phyloP scores from a whole-genome alignment of 169 alveolate species.

The Cystoisospora suis region DNA sequence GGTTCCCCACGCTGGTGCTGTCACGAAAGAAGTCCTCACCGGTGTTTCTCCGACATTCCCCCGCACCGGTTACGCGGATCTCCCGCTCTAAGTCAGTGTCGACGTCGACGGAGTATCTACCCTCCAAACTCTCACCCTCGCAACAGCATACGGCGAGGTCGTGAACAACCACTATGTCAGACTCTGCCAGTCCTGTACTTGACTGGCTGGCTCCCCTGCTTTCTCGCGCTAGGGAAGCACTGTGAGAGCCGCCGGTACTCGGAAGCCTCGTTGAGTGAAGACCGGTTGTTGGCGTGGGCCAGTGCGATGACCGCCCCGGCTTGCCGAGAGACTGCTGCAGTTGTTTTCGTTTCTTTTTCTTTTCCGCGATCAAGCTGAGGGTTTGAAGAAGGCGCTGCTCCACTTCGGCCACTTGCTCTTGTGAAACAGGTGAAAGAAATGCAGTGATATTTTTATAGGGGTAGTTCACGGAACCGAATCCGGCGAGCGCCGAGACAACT shows the following conservation, averaged over 20 bases:
- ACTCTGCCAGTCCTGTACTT: neutral
- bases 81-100: too few relatives aligned
- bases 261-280: slow-evolving; percentile 19
- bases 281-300: slow-evolving; percentile 53
- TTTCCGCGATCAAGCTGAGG: slow-evolving; percentile 36
- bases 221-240: neutral
- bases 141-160: too few relatives aligned
- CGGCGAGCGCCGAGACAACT: slow-evolving; percentile 63
- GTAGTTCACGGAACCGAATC: slow-evolving; percentile 51
- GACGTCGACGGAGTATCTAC: too few relatives aligned
- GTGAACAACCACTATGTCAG: neutral
- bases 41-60: too few relatives aligned
- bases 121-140: too few relatives aligned
- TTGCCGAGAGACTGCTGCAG: slow-evolving; percentile 37
- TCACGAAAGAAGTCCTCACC: too few relatives aligned
- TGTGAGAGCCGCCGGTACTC: neutral
- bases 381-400: slow-evolving; percentile 62
- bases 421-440: slow-evolving; percentile 44
- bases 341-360: slow-evolving; percentile 33
- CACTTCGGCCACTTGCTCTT: slow-evolving; percentile 42
- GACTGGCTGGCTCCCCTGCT: neutral
- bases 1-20: too few relatives aligned
- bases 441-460: slow-evolving; percentile 55
- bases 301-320: slow-evolving; percentile 38
- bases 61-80: too few relatives aligned